phyloP scores from a whole-genome alignment of 1,284 basidiomycete genomes.

The Sanguinoderma infundibulare region DNA sequence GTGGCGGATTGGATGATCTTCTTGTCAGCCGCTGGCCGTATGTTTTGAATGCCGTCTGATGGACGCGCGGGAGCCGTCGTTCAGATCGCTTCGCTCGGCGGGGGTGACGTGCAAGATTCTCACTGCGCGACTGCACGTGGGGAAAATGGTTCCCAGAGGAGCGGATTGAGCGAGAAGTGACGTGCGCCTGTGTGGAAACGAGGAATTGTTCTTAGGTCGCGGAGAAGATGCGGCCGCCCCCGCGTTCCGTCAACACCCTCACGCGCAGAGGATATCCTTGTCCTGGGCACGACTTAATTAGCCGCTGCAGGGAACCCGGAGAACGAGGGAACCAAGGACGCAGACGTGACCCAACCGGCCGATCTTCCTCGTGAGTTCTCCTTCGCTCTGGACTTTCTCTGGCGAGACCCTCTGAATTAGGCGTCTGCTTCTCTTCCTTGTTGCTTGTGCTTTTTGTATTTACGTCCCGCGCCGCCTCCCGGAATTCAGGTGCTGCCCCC shows the following conservation, averaged over 20 bases:
- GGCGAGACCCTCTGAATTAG: background rate
- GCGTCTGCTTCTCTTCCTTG: conserved; percentile 11
- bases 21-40: background rate
- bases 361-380: conserved; percentile 11
- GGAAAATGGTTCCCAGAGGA: background rate
- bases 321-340: background rate
- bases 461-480: conserved; percentile 5
- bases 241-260: conserved; percentile 18
- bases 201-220: background rate
- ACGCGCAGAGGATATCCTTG: conserved; percentile 3
- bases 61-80: background rate
- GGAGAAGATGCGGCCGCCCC: conserved; percentile 7
- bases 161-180: background rate
- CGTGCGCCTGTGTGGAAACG: background rate
- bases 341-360: conserved; percentile 9
- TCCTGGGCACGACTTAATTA: conserved; percentile 18
- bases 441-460: conserved; percentile 10
- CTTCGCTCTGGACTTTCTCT: background rate
- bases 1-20: background rate
- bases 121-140: conserved; percentile 2
- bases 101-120: background rate
- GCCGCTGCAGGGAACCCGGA: conserved; percentile 17
- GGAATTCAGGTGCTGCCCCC: conserved; percentile 5
- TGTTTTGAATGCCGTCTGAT: background rate
- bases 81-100: background rate